phyloP scores from a whole-genome alignment of 2,329 filamentous ascomycete genomes.

The Macrophomina tecta region DNA sequence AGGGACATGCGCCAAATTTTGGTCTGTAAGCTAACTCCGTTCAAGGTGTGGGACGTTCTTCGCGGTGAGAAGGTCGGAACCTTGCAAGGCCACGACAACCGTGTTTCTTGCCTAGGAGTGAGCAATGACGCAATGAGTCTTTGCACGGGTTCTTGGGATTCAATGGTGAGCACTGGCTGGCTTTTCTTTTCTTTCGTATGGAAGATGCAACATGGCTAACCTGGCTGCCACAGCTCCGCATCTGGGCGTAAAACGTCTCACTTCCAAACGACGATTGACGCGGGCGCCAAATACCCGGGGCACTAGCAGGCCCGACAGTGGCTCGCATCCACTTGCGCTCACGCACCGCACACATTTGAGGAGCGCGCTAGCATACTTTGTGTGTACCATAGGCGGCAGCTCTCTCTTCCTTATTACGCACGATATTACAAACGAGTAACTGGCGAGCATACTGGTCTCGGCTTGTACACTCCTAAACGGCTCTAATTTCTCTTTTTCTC shows the following conservation, averaged over 20 bases:
- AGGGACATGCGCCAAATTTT: constrained; percentile 22
- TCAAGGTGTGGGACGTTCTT: constrained; percentile 94
- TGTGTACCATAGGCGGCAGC: constrained; percentile 24
- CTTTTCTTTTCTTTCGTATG: constrained; percentile 8
- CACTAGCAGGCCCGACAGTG: constrained; percentile 15
- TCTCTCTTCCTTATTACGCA: constrained; percentile 24
- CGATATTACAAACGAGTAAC: constrained; percentile 29
- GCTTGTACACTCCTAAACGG: constrained; percentile 29
- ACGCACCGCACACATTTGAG: constrained; percentile 16
- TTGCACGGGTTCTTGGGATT: constrained; percentile 99
- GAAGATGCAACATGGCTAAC: not conserved
- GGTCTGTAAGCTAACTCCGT: constrained; percentile 32
- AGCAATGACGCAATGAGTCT: constrained; percentile 99
- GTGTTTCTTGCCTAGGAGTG: constrained; percentile 96
- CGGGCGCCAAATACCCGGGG: constrained; percentile 20
- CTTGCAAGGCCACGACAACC: constrained; percentile 96
- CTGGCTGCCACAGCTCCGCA: constrained; percentile 50
- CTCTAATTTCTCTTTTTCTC: constrained; percentile 27
- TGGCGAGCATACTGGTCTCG: constrained; percentile 27
- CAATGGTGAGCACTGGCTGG: constrained; percentile 73
- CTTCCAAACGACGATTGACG: constrained; percentile 22
- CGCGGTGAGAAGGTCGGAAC: constrained; percentile 97
- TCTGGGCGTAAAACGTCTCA: constrained; percentile 54
- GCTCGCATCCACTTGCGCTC: constrained; percentile 32
- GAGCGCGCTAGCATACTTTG: constrained; percentile 23